These are phyloP conservation scores for Clavispora santaluciae DNA, from an alignment of 805 yeast species.

Conservation along the genomic window DNA sequence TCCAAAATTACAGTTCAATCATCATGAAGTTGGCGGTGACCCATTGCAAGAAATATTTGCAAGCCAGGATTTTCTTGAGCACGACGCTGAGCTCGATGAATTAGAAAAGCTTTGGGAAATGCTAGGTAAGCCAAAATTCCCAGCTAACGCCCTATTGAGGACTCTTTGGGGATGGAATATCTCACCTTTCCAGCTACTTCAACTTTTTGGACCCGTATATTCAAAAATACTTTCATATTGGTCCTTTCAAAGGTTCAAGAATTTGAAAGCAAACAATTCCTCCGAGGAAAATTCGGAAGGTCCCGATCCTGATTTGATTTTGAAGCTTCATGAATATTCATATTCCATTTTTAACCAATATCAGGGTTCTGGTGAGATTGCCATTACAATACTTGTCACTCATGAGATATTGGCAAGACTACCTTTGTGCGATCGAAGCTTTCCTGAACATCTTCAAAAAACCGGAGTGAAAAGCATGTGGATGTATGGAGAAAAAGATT, in stretches of 20 bases:
- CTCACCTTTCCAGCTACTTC: constrained; percentile 38
- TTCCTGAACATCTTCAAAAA: constrained; percentile 24
- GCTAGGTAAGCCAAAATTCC: constrained; percentile 36
- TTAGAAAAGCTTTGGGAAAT: constrained; percentile 23
- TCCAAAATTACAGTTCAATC: constrained; percentile 27
- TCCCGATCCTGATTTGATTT: constrained; percentile 17
- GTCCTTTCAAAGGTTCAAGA: constrained; percentile 36
- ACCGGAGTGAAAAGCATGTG: constrained; percentile 24
- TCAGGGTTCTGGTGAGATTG: constrained; percentile 41
- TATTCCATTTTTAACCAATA: constrained; percentile 40
- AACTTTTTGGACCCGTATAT: constrained; percentile 35
- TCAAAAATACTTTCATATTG: constrained; percentile 38
- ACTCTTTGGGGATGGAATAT: constrained; percentile 35
- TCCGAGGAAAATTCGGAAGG: constrained; percentile 5
- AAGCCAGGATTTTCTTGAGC: constrained; percentile 15
- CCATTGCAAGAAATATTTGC: constrained; percentile 31
- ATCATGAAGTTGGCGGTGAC: constrained; percentile 30
- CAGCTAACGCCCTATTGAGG: constrained; percentile 25
- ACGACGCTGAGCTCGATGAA: constrained; percentile 15
- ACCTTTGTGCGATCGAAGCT: constrained; percentile 38
- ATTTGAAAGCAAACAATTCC: constrained; percentile 18
- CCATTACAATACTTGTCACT: constrained; percentile 37
- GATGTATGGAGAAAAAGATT: constrained; percentile 40
- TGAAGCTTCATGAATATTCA: constrained; percentile 36
- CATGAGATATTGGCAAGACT: constrained; percentile 36